Conservation (phyloP, 768 basidiomycete species). For the Cyathus striatus region DNA sequence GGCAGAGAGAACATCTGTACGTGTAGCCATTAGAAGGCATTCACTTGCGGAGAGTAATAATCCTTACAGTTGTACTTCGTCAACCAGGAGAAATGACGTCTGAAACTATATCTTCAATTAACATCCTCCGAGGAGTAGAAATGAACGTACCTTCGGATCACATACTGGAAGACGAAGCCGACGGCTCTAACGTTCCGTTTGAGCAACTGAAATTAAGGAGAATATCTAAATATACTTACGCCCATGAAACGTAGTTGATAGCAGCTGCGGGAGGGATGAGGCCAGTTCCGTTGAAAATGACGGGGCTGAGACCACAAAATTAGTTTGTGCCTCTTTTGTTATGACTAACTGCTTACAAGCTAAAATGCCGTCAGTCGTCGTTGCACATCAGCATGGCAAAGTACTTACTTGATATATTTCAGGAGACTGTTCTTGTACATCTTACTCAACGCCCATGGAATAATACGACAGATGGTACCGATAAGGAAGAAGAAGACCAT, state of each 20-base stretch:
- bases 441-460: slow-evolving; percentile 52
- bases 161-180: slow-evolving; percentile 72
- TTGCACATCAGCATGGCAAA: too few relatives aligned
- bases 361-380: slow-evolving; percentile 7
- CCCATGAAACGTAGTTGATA: slow-evolving; percentile 79
- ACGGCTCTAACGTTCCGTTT: slow-evolving; percentile 25
- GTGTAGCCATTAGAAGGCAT: neutral
- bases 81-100: slow-evolving; percentile 66
- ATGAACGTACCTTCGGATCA: slow-evolving; percentile 39
- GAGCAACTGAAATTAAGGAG: neutral
- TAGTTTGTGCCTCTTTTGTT: neutral
- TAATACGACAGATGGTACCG: slow-evolving; percentile 55
- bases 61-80: slow-evolving; percentile 64
- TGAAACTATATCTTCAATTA: slow-evolving; percentile 3
- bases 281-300: slow-evolving; percentile 56
- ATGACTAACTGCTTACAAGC: slow-evolving; percentile 15
- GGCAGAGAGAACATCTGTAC: slow-evolving; percentile 59
- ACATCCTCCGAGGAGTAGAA: neutral
- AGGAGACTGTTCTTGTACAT: slow-evolving; percentile 56
- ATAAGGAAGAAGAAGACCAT: slow-evolving; percentile 69
- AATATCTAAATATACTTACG: slow-evolving; percentile 16
- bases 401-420: slow-evolving; percentile 58
- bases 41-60: neutral
- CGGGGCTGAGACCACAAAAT: slow-evolving; percentile 26
- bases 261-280: slow-evolving; percentile 79